A percentile compares a stretch with the other conserved stretches of the same genome.
Conservation (phyloP, 768 basidiomycete genomes). For the Pluteus cervinus region DNA sequence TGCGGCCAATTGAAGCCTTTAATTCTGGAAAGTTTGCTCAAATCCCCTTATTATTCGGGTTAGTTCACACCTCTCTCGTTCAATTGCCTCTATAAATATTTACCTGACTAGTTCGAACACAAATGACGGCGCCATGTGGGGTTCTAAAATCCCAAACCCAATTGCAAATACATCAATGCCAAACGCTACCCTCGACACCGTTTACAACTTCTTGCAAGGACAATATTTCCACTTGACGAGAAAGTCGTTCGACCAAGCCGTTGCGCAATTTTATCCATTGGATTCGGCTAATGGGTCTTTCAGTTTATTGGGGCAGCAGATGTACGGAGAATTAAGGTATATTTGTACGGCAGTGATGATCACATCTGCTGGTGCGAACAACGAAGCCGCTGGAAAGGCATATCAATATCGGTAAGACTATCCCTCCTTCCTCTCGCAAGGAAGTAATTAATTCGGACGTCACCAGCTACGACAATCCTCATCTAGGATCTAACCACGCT, state of each 20-base stretch:
- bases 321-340: constrained; percentile 39
- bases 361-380: constrained; percentile 15
- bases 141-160: constrained; percentile 24
- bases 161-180: constrained; percentile 33
- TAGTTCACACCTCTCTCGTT: constrained; percentile 1
- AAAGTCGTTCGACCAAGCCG: constrained; percentile 21
- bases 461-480: constrained; percentile 34
- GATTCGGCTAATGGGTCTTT: constrained; percentile 24
- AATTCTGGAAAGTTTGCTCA: constrained; percentile 26
- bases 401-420: constrained; percentile 31
- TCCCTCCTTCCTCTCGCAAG: background rate
- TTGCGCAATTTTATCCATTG: constrained; percentile 30
- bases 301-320: constrained; percentile 35
- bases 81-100: background rate
- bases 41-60: constrained; percentile 37
- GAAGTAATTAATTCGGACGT: background rate
- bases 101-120: constrained; percentile 27
- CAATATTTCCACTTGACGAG: constrained; percentile 28
- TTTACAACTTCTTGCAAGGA: constrained; percentile 35
- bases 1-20: constrained; percentile 35
- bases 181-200: constrained; percentile 29
- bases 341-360: constrained; percentile 37
- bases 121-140: constrained; percentile 37
- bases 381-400: constrained; percentile 7
- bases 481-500: constrained; percentile 30